A percentile compares a stretch with the other conserved stretches of the same genome.
Conservation (phyloP, 2,329 filamentous ascomycete species). For the Ceratocystis ficicola region DNA sequence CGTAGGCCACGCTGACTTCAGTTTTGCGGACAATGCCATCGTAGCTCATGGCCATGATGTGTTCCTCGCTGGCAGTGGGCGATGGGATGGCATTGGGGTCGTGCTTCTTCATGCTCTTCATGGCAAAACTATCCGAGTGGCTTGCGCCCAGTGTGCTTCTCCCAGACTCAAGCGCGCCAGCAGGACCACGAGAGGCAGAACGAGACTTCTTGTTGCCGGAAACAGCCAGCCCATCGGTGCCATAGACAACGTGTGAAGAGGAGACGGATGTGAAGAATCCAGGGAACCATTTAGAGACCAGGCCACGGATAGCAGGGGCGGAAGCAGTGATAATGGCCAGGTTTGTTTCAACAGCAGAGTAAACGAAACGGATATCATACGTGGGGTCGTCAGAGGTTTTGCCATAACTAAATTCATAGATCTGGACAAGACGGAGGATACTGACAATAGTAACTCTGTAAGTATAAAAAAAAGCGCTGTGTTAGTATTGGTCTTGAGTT, state of each 20-base stretch:
- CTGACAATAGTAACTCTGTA: constrained; percentile 29
- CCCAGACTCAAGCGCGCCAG: neutral
- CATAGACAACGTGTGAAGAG: constrained; percentile 2
- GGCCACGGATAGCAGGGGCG: constrained; percentile 30
- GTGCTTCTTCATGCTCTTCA: constrained; percentile 27
- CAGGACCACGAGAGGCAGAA: constrained; percentile 7
- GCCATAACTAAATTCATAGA: constrained; percentile 20
- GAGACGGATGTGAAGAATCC: constrained; percentile 25
- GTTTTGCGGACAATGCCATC: constrained; percentile 32
- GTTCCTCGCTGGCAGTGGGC: constrained; percentile 30
- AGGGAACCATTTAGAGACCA: constrained; percentile 30
- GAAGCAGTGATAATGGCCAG: constrained; percentile 32
- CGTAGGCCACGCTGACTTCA: constrained; percentile 26
- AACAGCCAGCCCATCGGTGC: constrained; percentile 21
- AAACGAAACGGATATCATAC: constrained; percentile 29
- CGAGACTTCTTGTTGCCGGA: constrained; percentile 23
- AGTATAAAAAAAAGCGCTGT: neutral
- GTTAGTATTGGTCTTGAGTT: neutral
- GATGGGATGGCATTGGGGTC: constrained; percentile 30
- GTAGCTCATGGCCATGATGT: constrained; percentile 30
- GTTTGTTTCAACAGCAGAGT: constrained; percentile 30
- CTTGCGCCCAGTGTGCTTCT: constrained; percentile 12
- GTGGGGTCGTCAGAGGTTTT: constrained; percentile 24
- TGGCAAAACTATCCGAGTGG: constrained; percentile 22
- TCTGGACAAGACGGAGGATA: constrained; percentile 29